phyloP scores from a whole-genome alignment of 2,329 filamentous ascomycete genomes.

The Epichloe aotearoae region DNA sequence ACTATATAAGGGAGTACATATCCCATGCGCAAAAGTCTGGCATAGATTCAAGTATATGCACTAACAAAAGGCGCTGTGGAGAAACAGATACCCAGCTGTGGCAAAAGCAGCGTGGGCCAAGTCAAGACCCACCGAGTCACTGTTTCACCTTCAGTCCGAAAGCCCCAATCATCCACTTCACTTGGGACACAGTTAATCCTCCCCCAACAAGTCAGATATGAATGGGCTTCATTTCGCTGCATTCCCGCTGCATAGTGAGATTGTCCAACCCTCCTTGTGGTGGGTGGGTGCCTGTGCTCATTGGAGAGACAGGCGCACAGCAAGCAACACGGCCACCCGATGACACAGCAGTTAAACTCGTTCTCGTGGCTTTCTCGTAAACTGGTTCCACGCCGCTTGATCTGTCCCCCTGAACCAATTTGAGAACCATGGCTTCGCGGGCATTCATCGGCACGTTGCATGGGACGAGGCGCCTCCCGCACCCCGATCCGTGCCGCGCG shows the following conservation, averaged over 20 bases:
- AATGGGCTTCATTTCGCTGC: conserved; percentile 13
- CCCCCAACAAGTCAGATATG: conserved; percentile 7
- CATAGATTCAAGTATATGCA: too few relatives aligned
- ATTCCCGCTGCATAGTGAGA: conserved; percentile 9
- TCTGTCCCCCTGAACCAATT: conserved; percentile 4
- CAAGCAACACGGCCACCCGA: not conserved
- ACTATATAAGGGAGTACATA: too few relatives aligned
- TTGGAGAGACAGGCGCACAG: not conserved
- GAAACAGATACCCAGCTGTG: too few relatives aligned
- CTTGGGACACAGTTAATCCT: conserved; percentile 17
- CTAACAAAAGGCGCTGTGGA: too few relatives aligned
- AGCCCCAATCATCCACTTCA: not conserved
- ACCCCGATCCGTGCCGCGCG: conserved; percentile 6
- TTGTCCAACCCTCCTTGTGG: not conserved
- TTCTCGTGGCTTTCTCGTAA: not conserved
- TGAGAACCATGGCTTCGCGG: not conserved
- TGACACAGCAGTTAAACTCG: not conserved
- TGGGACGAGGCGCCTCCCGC: conserved; percentile 5
- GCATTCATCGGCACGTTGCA: conserved; percentile 1
- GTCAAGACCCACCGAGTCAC: not conserved
- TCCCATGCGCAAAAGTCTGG: too few relatives aligned
- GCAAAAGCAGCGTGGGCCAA: not conserved
- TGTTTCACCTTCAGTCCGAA: too few relatives aligned
- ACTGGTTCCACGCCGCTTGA: not conserved
- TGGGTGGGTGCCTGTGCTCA: not conserved